These are phyloP conservation scores for Lycium ferocissimum DNA, from an alignment of 257 asterid species.

Conservation along the genomic window DNA sequence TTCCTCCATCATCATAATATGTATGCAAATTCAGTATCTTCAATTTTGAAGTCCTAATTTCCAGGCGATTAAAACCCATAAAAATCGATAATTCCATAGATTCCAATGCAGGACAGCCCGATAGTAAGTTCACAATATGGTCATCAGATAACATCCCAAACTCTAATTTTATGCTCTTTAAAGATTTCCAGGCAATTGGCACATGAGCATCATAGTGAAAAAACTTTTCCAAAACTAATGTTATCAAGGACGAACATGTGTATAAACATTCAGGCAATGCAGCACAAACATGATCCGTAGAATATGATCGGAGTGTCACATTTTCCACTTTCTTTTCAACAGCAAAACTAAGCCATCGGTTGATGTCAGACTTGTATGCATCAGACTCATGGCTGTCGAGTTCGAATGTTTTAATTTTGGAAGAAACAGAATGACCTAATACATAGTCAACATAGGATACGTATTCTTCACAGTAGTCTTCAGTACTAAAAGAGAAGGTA, in stretches of 20 bases:
- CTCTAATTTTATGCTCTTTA: not conserved
- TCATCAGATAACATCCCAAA: not conserved
- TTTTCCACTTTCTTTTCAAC: conserved; percentile 14
- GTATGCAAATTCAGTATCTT: too few species aligned
- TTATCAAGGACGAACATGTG: not conserved
- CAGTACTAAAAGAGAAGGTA: not conserved
- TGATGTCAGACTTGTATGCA: not conserved
- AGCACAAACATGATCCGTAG: not conserved
- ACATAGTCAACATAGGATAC: not conserved
- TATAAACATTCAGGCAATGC: not conserved
- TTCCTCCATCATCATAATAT: too few species aligned
- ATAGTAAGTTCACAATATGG: not conserved
- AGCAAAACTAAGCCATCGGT: not conserved
- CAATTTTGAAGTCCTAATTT: not conserved
- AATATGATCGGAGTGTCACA: not conserved
- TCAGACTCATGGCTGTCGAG: not conserved
- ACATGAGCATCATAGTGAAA: too few species aligned
- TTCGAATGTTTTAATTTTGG: not conserved
- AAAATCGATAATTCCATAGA: too few species aligned
- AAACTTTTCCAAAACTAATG: not conserved
- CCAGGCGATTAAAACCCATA: not conserved
- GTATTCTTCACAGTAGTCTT: not conserved
- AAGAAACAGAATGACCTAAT: not conserved
- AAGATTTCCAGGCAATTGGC: not conserved
- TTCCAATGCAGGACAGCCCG: not conserved